These are phyloP conservation scores for Herpomyces periplanetae DNA, from an alignment of 2,329 filamentous ascomycete species.

Conservation along the genomic window DNA sequence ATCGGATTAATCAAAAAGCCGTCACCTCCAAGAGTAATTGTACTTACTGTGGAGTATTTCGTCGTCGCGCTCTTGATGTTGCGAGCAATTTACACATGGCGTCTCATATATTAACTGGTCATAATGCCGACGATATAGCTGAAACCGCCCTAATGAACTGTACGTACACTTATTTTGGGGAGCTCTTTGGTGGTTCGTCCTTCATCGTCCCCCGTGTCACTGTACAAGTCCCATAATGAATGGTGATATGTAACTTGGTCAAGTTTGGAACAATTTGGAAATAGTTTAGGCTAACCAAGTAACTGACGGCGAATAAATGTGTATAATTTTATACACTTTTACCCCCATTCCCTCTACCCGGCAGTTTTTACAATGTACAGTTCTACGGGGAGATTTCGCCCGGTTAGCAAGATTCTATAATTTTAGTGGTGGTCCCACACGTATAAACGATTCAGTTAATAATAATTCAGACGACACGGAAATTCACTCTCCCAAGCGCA, in stretches of 20 bases:
- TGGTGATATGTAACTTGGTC: no score
- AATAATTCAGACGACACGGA: slow-evolving; percentile 1
- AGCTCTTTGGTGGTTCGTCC: no score
- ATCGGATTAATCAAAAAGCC: slow-evolving; percentile 77
- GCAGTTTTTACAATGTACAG: slow-evolving; percentile 4
- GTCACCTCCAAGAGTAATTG: slow-evolving; percentile 96
- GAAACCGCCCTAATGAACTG: slow-evolving; percentile 90
- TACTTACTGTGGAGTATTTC: slow-evolving; percentile 90
- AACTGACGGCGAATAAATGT: no score
- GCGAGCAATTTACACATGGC: slow-evolving; percentile 60
- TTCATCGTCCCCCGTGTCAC: no score
- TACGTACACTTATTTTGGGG: no score
- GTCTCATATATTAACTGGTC: slow-evolving; percentile 72
- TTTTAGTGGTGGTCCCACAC: slow-evolving; percentile 37
- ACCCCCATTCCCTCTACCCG: not conserved
- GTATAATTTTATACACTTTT: slow-evolving; percentile 1
- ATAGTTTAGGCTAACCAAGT: no score
- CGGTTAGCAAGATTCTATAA: slow-evolving; percentile 52
- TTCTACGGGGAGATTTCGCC: slow-evolving; percentile 57
- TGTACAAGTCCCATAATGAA: no score
- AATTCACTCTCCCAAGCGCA: slow-evolving; percentile 35
- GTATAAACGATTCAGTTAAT: slow-evolving; percentile 15
- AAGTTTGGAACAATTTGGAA: no score
- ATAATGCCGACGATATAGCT: slow-evolving; percentile 87
- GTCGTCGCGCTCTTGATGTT: slow-evolving; percentile 64